These are phyloP conservation scores for Coemansia sp. DNA, from an alignment of 192 early-diverging fungal genomes.

Conservation along the genomic window DNA sequence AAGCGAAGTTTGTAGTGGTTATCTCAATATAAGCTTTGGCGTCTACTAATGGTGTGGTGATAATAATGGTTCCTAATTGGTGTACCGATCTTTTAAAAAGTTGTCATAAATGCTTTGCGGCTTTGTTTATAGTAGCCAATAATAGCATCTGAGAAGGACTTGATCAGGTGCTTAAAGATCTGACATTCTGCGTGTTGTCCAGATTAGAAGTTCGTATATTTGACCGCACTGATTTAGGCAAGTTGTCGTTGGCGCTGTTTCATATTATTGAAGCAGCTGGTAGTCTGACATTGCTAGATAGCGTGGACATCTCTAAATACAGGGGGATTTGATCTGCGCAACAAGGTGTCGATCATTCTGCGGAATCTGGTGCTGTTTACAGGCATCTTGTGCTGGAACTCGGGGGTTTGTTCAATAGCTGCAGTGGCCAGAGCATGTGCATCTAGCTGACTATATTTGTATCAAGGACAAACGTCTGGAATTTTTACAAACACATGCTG, in stretches of 20 bases:
- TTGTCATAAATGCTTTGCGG: conserved; percentile 56
- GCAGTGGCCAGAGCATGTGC: conserved; percentile 66
- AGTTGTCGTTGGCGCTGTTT: conserved; percentile 76
- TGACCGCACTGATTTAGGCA: conserved; percentile 74
- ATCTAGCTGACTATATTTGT: conserved; percentile 32
- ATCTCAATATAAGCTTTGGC: not conserved
- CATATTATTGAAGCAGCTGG: conserved; percentile 63
- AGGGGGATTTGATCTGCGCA: conserved; percentile 71
- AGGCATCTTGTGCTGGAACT: conserved; percentile 73
- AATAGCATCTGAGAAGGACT: conserved; percentile 56
- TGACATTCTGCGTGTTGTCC: conserved; percentile 44
- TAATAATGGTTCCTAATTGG: no score
- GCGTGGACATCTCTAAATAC: conserved; percentile 67
- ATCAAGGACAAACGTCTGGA: conserved; percentile 31
- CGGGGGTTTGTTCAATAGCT: conserved; percentile 80
- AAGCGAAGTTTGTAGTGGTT: conserved; percentile 4
- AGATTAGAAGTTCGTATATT: conserved; percentile 65
- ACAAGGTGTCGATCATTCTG: conserved; percentile 73
- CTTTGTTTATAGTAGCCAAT: conserved; percentile 13
- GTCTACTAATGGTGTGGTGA: not conserved
- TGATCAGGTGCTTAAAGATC: conserved; percentile 49
- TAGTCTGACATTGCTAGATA: conserved; percentile 76
- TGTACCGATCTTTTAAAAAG: conserved; percentile 17
- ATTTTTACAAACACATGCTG: conserved; percentile 44
- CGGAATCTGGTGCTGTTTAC: conserved; percentile 74